These are phyloP conservation scores for Bimuria novae-zelandiae DNA, from an alignment of 2,329 filamentous ascomycete species.

Conservation along the genomic window DNA sequence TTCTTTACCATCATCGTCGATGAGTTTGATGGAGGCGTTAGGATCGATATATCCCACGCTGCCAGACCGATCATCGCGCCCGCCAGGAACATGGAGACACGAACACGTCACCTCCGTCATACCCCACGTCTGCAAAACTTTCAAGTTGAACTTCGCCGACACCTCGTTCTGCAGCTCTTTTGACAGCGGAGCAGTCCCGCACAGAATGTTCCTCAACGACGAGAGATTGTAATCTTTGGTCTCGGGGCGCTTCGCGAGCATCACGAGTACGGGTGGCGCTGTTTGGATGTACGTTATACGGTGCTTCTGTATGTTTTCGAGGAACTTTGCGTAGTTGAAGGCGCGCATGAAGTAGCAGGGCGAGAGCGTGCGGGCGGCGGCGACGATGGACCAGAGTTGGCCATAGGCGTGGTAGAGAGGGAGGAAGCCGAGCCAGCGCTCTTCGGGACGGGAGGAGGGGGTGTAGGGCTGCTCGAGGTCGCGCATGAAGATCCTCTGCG, in stretches of 20 bases:
- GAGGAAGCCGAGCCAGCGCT: slow-evolving; percentile 50
- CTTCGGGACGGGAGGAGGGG: slow-evolving; percentile 22
- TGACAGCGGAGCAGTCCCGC: slow-evolving; percentile 47
- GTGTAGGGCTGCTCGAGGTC: slow-evolving; percentile 37
- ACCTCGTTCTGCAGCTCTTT: slow-evolving; percentile 47
- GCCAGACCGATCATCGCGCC: slow-evolving; percentile 38
- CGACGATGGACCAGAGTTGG: slow-evolving; percentile 47
- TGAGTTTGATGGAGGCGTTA: slow-evolving; percentile 43
- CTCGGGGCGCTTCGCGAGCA: slow-evolving; percentile 45
- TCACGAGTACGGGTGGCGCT: slow-evolving; percentile 46
- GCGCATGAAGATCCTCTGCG: slow-evolving; percentile 47
- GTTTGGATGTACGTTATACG: slow-evolving; percentile 48
- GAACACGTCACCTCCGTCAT: slow-evolving; percentile 47
- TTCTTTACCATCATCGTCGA: slow-evolving; percentile 48
- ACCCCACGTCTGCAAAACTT: slow-evolving; percentile 49
- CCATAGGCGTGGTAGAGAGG: slow-evolving; percentile 52
- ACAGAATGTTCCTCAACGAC: slow-evolving; percentile 41
- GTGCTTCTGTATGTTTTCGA: slow-evolving; percentile 42
- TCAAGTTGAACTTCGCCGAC: slow-evolving; percentile 38
- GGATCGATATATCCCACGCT: slow-evolving; percentile 45
- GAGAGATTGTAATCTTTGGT: slow-evolving; percentile 40
- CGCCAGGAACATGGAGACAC: slow-evolving; percentile 43
- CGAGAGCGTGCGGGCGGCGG: slow-evolving; percentile 37
- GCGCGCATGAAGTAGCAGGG: slow-evolving; percentile 47
- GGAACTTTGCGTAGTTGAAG: slow-evolving; percentile 44